Evolutionary conservation across 495 filamentous ascomycete species (phyloP).

Genomic region (Neurospora sp.): DNA sequence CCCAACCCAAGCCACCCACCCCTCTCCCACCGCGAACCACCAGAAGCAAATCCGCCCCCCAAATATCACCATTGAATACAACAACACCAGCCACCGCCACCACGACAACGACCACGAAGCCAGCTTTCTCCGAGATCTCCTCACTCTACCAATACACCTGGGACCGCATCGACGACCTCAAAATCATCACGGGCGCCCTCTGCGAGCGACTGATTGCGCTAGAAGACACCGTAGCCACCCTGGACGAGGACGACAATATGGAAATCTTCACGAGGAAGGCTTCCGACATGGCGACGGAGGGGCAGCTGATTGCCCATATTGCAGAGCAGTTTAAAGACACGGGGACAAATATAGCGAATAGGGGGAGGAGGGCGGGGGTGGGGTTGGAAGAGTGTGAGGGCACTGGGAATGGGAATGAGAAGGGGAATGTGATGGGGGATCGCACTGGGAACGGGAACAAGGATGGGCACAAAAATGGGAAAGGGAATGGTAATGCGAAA

Average conservation of each 20-base stretch:
- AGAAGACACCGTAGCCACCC: neutral
- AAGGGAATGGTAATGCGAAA: too few relatives aligned
- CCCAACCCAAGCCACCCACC: conserved; percentile 6
- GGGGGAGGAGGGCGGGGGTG: neutral
- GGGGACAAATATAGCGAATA: neutral
- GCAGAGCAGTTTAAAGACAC: neutral
- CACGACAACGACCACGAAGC: neutral
- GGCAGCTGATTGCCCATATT: neutral
- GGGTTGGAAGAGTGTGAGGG: neutral
- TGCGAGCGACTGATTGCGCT: neutral
- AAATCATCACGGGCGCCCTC: neutral
- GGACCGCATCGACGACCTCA: neutral
- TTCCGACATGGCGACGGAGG: neutral
- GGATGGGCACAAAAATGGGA: too few relatives aligned
- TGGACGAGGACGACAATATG: neutral
- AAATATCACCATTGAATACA: neutral
- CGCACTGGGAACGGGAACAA: too few relatives aligned
- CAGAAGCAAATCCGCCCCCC: neutral
- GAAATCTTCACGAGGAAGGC: neutral
- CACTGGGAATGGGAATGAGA: neutral
- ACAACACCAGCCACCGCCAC: neutral
- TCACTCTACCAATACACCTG: neutral
- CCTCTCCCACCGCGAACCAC: neutral
- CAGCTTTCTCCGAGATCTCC: neutral
- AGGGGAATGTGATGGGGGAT: too few relatives aligned